Conservation (phyloP, 441 rosid species). For the Melastoma candidum region DNA sequence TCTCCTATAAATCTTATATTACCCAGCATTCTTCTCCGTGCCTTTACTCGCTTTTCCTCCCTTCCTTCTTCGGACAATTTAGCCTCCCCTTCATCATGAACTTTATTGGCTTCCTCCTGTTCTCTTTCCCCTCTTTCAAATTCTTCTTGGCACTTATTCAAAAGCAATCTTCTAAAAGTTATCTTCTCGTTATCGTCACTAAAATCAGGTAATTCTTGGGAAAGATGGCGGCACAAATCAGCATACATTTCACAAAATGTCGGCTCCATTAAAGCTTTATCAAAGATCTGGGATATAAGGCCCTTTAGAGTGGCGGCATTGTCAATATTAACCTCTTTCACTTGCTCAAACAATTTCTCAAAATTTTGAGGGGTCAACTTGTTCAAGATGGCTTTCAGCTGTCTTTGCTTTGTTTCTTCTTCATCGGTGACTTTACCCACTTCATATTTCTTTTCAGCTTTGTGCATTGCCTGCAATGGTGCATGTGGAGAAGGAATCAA, state of each 20-base stretch:
- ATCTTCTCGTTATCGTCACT: slow-evolving; percentile 53
- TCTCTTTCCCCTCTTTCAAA: slow-evolving; percentile 93
- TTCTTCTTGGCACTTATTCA: slow-evolving; percentile 91
- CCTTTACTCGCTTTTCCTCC: slow-evolving; percentile 81
- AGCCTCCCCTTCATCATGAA: slow-evolving; percentile 67
- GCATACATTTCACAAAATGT: slow-evolving; percentile 99
- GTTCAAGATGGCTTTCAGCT: slow-evolving; percentile 77
- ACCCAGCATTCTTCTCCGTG: slow-evolving; percentile 87
- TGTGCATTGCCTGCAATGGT: slow-evolving; percentile 80
- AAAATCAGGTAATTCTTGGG: slow-evolving; percentile 66
- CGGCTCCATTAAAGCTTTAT: slow-evolving; percentile 96
- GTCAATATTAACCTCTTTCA: slow-evolving; percentile 73
- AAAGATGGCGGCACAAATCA: slow-evolving; percentile 62
- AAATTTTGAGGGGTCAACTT: slow-evolving; percentile 97
- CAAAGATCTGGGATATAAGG: slow-evolving; percentile 90
- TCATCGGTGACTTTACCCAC: slow-evolving; percentile 72
- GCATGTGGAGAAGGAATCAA: slow-evolving; percentile 82
- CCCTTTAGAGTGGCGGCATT: slow-evolving; percentile 62
- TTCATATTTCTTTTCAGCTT: slow-evolving; percentile 85
- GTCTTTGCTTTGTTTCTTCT: slow-evolving; percentile 81
- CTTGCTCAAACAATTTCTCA: slow-evolving; percentile 83
- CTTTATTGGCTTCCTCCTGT: slow-evolving; percentile 90
- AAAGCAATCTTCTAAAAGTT: slow-evolving; percentile 75
- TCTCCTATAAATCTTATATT: slow-evolving; percentile 96
- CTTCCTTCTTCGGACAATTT: slow-evolving; percentile 72